Base-by-base conservation (phyloP, 2,329 filamentous ascomycete genomes). In the Emergomyces africanus region DNA sequence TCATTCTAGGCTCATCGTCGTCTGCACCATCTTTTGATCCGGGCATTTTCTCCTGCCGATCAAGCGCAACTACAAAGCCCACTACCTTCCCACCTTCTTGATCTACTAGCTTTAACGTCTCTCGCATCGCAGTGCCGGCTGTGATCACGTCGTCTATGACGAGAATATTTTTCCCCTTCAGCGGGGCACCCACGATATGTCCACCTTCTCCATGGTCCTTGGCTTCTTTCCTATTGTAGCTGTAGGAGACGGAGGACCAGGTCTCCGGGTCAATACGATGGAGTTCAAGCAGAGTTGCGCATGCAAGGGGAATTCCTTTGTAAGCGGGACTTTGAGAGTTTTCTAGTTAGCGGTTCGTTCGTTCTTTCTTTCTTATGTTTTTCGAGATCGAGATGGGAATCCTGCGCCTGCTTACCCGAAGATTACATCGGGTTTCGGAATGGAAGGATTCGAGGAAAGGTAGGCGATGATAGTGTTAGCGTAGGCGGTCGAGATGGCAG, bases 141-240 rank as follows among this genome's bases (percentile, higher is more conserved):
- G 91, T 96, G 68, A 97, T 92, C 60, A 99, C 92, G 75, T 97
- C 94, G 78, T 99, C 94, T 46, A 99, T 86, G 66, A 99, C 88
- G 39, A 99, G 80, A 18, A 96, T 84, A 61, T 82, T 83, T 81
- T 94, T 91, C 58, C 89, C 91, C 75, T 88, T 87, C 68, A 97
- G 78, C 6, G 86, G 81, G 35, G 90, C 88, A 12, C 94, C 94
- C 15, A 97, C 91, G 68, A 97, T 95, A 71, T 83, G 88, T 50
- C 94, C 92, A 39, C 92, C 92, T 75, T 99, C 94, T 50, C 94
- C 92, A 72, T 97, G 92, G 69, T 90, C 88, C 79, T 97, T 97
- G 68, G 86, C 88, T 77, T 97, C 94, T 77, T 97, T 97, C 69
- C 94, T 84, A 76, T 97, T 95, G 77, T 95, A 97, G 39, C 85